Evolutionary conservation across 306 rosid species (phyloP), one percentile per base, ranked within the genome.

Genomic region (Luffa acutangula): DNA sequence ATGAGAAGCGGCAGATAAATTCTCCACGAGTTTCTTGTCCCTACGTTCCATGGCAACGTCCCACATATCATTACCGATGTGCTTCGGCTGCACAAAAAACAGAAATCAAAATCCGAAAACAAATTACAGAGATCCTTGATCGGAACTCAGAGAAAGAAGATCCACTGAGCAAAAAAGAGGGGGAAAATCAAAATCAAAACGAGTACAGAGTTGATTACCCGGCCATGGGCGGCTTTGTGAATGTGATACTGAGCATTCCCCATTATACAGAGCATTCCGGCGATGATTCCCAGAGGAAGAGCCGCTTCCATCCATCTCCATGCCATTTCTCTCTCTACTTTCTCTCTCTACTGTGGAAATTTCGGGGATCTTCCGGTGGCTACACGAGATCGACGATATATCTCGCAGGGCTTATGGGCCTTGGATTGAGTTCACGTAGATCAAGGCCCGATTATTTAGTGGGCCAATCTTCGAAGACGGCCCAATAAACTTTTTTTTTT

Each of bases 21-120:
- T 89, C 42, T 91, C 96, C 25, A 85, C 8, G 75, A 96, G 91
- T 85, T 90, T 93, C 89, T 96, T 91, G 84, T 96, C 99, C 90
- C 98, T 87, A 33, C 96, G 87, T 70, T 96, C 99, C 98, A 91
- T 96, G 49, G 99, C 98, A 2, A 91, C 96, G 49, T 96, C 99
- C 98, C 99, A 96, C 92, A 91, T 41, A 78, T 96, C 98, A 82
- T 84, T 90, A 0, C 99, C 94, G 71, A 93, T 76, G 85, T 96
- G 99, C 91, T 93, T 96, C 75, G 99, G 96, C 97, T 93, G 89
- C 75, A 54, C n/a, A 81, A 25, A 58, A 42, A 20, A 46, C 21
- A 73, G 2, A 46, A 72, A 73, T 31, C 54, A 13, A 49, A 73
- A 48, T 31, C 78, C 63, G 3, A 42, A 65, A 13, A 10, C 15